Evolutionary conservation across 1,284 basidiomycete genomes (phyloP).

Genomic region (Abortiporus biennis): DNA sequence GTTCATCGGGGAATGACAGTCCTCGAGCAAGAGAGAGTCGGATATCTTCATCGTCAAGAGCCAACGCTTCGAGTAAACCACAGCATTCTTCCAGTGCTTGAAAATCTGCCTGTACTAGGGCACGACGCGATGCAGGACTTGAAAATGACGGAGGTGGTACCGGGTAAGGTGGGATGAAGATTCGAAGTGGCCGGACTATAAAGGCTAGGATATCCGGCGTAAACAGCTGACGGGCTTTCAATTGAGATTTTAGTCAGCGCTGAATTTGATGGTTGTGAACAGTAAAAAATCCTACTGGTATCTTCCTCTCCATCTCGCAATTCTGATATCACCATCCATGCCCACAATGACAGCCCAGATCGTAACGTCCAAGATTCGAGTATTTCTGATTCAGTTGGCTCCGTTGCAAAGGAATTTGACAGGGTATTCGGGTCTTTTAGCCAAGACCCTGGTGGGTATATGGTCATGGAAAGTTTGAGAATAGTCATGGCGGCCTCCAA

Average conservation of each 20-base stretch:
- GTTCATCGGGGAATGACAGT: constrained; percentile 49
- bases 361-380: constrained; percentile 63
- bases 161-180: constrained; percentile 51
- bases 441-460: constrained; percentile 71
- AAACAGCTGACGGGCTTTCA: constrained; percentile 47
- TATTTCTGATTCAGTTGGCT: constrained; percentile 15
- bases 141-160: constrained; percentile 34
- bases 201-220: constrained; percentile 56
- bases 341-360: constrained; percentile 63
- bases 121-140: constrained; percentile 35
- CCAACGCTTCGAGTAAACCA: constrained; percentile 68
- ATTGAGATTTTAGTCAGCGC: not conserved
- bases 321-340: constrained; percentile 56
- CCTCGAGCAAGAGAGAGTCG: constrained; percentile 67
- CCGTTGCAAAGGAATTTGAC: constrained; percentile 11
- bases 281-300: constrained; percentile 13
- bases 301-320: constrained; percentile 21
- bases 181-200: constrained; percentile 49
- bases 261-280: not conserved
- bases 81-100: constrained; percentile 69
- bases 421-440: constrained; percentile 24
- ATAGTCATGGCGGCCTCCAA: constrained; percentile 63
- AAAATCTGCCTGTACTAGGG: constrained; percentile 61
- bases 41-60: constrained; percentile 69
- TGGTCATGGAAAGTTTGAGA: constrained; percentile 56